Base-by-base conservation (phyloP, 164 flowering plant species). In the Vitis riparia region DNA sequence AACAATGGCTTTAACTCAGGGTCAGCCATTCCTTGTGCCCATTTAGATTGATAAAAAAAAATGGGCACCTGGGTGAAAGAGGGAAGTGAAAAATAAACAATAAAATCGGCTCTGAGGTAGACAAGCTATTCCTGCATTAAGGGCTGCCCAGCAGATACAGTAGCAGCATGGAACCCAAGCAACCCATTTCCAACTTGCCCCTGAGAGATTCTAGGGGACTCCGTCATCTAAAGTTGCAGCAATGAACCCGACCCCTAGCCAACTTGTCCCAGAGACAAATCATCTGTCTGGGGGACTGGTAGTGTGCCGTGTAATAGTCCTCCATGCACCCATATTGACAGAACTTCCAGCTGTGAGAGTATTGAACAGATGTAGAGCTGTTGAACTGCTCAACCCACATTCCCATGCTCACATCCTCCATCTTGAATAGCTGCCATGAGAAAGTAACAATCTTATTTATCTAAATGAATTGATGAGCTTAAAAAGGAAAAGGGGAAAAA, bases 321-420 rank as follows among this genome's bases (percentile, higher is more conserved):
- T 86, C 91, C 86, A 91, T 79, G 77, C 99, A 95, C 1, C 99
- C 99, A 66, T 89, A 93, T 70, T 95, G 99, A 75, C 98, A 93
- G 64, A 90, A 95, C 71, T 93, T 95, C 94, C 93, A 90, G 82
- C 70, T 91, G 68, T 95, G 99, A 47, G 91, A 87, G 76, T 93
- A 91, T 55, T 90, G 90, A 1, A 95, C 98, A 9, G 71, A 19
- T 6, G 50, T 81, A 8, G 98, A 71, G 71, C 84, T 84, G 81
- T 94, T 94, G 74, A 94, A 89, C 68, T 90, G 86, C 79, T 90
- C 93, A 15, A 91, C 96, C 98, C 97, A 94, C 97, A 94, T 88
- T 73, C 97, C 98, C 96, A 94, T 89, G 80, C 98, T 94, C 72
- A 91, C 97, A 76, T 94, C 97, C 83, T 94, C 98, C 98, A 94